These are phyloP conservation scores for Mycena galopus DNA, from an alignment of 768 basidiomycete species.

Conservation along the genomic window DNA sequence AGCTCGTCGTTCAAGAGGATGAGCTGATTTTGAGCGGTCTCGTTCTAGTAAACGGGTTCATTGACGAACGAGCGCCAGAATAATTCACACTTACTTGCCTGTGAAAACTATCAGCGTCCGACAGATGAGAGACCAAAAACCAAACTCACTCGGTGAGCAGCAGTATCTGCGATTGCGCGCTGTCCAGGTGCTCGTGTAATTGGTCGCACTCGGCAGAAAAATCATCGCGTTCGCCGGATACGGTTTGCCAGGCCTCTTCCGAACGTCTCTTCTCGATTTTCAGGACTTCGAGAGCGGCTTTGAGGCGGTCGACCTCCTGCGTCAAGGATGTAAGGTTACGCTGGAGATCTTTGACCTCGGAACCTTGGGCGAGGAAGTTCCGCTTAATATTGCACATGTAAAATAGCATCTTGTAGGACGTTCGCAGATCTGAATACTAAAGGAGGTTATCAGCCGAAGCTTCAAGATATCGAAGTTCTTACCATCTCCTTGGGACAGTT, in stretches of 20 bases:
- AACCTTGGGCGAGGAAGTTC: constrained; percentile 24
- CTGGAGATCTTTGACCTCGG: constrained; percentile 7
- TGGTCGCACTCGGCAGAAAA: neutral
- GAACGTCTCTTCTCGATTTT: constrained; percentile 29
- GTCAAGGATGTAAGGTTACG: neutral
- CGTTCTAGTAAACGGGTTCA: constrained; percentile 25
- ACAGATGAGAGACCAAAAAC: neutral
- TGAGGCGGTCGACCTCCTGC: constrained; percentile 32
- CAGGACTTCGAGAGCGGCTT: constrained; percentile 25
- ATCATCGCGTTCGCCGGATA: constrained; percentile 18
- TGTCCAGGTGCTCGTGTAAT: constrained; percentile 25
- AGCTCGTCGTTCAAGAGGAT: constrained; percentile 34
- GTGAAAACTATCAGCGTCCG: neutral
- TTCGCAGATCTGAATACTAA: constrained; percentile 34
- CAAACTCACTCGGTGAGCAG: constrained; percentile 29
- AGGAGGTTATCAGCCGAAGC: constrained; percentile 5
- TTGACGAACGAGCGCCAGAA: neutral
- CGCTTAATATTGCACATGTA: constrained; percentile 33
- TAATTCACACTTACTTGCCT: constrained; percentile 32
- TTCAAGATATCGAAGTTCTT: neutral
- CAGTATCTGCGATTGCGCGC: constrained; percentile 22
- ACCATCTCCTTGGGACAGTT: constrained; percentile 26
- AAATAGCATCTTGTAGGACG: constrained; percentile 25
- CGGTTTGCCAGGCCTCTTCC: constrained; percentile 23
- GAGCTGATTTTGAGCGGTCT: constrained; percentile 36